Evolutionary conservation across 108 stramenopile genomes (phyloP).

Genomic region (Nitzschia sp.): DNA sequence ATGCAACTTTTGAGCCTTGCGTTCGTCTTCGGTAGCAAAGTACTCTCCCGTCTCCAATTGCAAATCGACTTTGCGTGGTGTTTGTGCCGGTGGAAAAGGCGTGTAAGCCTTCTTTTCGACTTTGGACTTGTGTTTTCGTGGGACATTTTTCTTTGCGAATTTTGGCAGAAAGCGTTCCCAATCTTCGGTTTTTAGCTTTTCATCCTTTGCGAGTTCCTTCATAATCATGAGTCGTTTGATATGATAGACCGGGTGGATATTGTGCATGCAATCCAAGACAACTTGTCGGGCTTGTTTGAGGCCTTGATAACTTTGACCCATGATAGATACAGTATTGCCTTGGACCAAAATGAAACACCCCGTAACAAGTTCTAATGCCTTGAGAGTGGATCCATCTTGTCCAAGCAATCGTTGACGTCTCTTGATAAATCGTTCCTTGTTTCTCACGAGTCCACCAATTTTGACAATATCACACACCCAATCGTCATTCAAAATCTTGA

Average conservation of each 20-base stretch:
- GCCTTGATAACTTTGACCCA: conserved; percentile 83
- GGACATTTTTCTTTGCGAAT: conserved; percentile 97
- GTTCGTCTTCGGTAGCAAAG: conserved; percentile 74
- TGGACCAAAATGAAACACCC: conserved; percentile 98
- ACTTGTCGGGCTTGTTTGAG: conserved; percentile 96
- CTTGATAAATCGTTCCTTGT: conserved; percentile 99
- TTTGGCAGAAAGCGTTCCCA: conserved; percentile 98
- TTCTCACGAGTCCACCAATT: conserved; percentile 97
- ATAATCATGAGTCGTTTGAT: conserved; percentile 99
- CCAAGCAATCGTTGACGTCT: conserved; percentile 95
- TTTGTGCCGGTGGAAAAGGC: conserved; percentile 95
- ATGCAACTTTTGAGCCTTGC: conserved; percentile 63
- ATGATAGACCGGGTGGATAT: conserved; percentile 99
- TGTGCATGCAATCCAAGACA: conserved; percentile 98
- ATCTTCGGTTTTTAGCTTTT: conserved; percentile 88
- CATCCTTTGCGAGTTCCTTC: conserved; percentile 96
- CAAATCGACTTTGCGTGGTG: conserved; percentile 92
- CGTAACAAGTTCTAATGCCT: conserved; percentile 97
- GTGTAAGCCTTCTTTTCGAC: conserved; percentile 93
- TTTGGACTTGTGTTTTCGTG: conserved; percentile 52
- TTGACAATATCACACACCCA: conserved; percentile 97
- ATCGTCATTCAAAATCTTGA: conserved; percentile 95
- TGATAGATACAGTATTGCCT: conserved; percentile 94
- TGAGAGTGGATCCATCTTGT: conserved; percentile 97
- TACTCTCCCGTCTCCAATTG: conserved; percentile 95